Evolutionary conservation across 2,329 filamentous ascomycete genomes (phyloP), one percentile per base, ranked within the genome.

Genomic region (Fusarium brevicatenulatum): DNA sequence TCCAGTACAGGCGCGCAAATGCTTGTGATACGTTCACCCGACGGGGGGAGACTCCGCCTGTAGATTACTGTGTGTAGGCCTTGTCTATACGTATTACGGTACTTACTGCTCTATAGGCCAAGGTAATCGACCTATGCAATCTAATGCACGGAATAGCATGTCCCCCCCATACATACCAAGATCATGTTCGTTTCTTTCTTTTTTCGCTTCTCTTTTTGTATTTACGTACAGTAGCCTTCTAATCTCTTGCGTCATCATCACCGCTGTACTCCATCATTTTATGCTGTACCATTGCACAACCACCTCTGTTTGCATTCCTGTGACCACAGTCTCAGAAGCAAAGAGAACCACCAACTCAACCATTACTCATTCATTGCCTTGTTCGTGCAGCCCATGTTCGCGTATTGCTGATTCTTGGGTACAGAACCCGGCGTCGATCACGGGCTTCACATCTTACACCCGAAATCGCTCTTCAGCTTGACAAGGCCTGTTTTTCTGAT

Each of bases 241-340:
- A 37, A 36, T 44, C 37, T 55, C 37, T 12, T 47, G 54, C 47
- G 68, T 70, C 69, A 72, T 70, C 47, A 32, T 2, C 50, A 34
- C 25, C 40, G 25, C 49, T 52, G 42, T 30, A 52, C 40, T 43
- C 52, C 34, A 19, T 28, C n/a, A 16, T 43, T 42, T 30, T 32
- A 13, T 47, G 40, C 44, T 60, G 36, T 47, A 15, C 15, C 13
- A 34, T 13, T 28, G 25, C 44, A 50, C 16, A n/a, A 46, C 34
- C 47, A 40, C 39, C 21, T 36, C 32, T 34, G 34, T 63, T 55
- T 47, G 23, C 65, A 68, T 67, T 68, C 63, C 65, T 66, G 23
- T 30, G 43, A 52, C 28, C 42, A 52, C 30, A 18, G 36, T 25
- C 32, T 30, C 67, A 56, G 34, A 53, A 39, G 43, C n/a, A 46